Percentiles rank a stretch among this genome's conserved stretches.
phyloP scores from a whole-genome alignment of 23 red algal genomes.

The Gracilariopsis chorda region DNA sequence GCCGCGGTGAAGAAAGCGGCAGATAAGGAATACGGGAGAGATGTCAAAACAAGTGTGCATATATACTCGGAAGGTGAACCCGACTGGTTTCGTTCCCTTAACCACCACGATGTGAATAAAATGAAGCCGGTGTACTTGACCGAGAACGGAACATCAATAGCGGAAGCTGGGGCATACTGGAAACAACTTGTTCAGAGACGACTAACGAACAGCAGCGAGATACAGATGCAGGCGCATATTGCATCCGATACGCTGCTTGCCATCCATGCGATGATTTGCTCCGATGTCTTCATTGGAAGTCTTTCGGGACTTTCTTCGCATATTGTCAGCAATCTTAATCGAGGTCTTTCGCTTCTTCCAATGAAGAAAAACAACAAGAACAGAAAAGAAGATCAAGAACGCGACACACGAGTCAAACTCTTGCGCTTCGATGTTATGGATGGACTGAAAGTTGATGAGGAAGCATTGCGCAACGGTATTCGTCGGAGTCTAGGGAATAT shows the following conservation, averaged over 20 bases:
- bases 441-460: too few relatives aligned
- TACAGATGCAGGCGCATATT: not conserved
- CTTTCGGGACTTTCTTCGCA: not conserved
- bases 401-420: too few relatives aligned
- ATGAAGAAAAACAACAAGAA: too few relatives aligned
- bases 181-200: not conserved
- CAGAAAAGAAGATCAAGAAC: too few relatives aligned
- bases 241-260: conserved; percentile 10
- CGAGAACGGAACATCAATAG: not conserved
- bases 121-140: not conserved
- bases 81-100: too few relatives aligned
- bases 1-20: not conserved
- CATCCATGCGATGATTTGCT: conserved; percentile 4
- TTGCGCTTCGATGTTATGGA: too few relatives aligned
- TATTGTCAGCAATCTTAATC: not conserved
- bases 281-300: conserved; percentile 43
- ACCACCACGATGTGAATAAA: not conserved
- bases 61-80: conserved; percentile 11
- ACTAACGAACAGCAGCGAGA: not conserved
- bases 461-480: too few relatives aligned
- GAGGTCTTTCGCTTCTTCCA: conserved; percentile 9
- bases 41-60: not conserved
- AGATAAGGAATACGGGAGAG: not conserved
- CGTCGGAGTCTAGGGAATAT: too few relatives aligned
- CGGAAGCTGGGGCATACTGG: not conserved